phyloP scores from a whole-genome alignment of 2,329 filamentous ascomycete species.

The Diaporthe australafricana region DNA sequence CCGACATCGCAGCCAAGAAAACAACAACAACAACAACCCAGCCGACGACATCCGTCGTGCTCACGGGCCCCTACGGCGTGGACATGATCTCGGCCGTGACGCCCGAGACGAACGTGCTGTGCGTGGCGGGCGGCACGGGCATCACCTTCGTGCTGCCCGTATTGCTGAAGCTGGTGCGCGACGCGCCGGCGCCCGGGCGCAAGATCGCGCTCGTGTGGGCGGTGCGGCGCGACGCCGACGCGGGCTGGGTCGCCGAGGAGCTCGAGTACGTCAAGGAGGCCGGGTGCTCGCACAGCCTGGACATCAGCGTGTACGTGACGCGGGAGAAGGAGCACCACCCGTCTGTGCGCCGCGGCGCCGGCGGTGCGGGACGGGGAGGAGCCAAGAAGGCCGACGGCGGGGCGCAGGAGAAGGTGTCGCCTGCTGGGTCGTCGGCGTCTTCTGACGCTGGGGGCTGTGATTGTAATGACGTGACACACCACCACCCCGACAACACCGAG shows the following conservation, averaged over 20 bases:
- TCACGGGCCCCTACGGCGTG: slow-evolving; percentile 74
- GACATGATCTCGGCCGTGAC: slow-evolving; percentile 56
- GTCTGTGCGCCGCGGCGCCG: slow-evolving; percentile 38
- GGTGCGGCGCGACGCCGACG: slow-evolving; percentile 64
- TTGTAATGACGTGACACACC: slow-evolving; percentile 34
- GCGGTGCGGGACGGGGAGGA: slow-evolving; percentile 37
- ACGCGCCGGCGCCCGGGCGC: slow-evolving; percentile 48
- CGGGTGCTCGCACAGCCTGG: slow-evolving; percentile 53
- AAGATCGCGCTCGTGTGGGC: slow-evolving; percentile 75
- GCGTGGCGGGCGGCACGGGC: slow-evolving; percentile 68
- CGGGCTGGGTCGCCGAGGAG: slow-evolving; percentile 70
- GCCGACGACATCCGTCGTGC: slow-evolving; percentile 64
- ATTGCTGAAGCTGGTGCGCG: slow-evolving; percentile 53
- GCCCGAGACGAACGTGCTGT: slow-evolving; percentile 59
- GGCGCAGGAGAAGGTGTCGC: slow-evolving; percentile 31
- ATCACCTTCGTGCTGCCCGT: slow-evolving; percentile 68
- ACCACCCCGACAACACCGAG: slow-evolving; percentile 38
- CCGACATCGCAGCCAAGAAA: slow-evolving; percentile 55
- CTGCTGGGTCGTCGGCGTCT: slow-evolving; percentile 40
- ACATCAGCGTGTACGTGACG: slow-evolving; percentile 70
- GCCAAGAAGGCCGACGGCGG: slow-evolving; percentile 43
- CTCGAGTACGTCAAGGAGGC: slow-evolving; percentile 60
- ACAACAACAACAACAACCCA: background rate
- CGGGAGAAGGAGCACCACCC: slow-evolving; percentile 53
- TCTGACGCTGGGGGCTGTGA: slow-evolving; percentile 41